Evolutionary conservation across 2,329 filamentous ascomycete genomes (phyloP), one percentile per base, ranked within the genome.

Genomic region (Talaromyces verruculosus): DNA sequence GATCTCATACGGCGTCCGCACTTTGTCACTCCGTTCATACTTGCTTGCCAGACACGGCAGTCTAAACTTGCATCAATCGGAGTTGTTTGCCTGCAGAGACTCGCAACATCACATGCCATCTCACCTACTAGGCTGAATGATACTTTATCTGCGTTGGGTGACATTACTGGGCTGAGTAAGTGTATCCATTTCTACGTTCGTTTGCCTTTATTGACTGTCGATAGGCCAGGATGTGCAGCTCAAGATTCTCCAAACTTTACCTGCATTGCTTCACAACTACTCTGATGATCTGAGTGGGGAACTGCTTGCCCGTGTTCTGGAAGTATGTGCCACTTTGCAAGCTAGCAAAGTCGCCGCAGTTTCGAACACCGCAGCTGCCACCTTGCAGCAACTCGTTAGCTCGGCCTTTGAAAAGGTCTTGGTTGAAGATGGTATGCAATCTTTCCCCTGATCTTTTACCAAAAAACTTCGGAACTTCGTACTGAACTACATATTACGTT

Each of bases 331-430:
- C 67, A 90, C 92, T 61, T 80, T 99, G 59, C 93, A 98, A 78
- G 90, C 88, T 65, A 95, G 91, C 78, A 98, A 97, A 80, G 96
- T 93, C 80, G 88, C 89, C 30, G 93, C 96, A 61, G 93, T 99
- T 71, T 96, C 94, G 75, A 96, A 96, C 72, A 98, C 96, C 0
- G 95, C 95, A 10, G 92, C 94, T 30, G 95, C 95, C n/a, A 98
- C 95, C 1, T 82, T 99, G 63, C 94, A 97, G 78, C 95, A 98
- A 77, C 85, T 99, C 15, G 89, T 98, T 7, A 92, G 95, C 37
- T 90, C 91, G 0, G 91, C 97, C 0, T 98, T 97, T 78, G 95
- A 98, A 76, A 95, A 96, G 76, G 92, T 97, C 1, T 86, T 89
- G 0, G 81, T 82, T 5, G 93, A 97, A 81, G 93, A 97, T 75